Percentiles rank a stretch among this genome's conserved stretches.
Conservation (phyloP, 441 rosid genomes). For the Adansonia grandidieri region DNA sequence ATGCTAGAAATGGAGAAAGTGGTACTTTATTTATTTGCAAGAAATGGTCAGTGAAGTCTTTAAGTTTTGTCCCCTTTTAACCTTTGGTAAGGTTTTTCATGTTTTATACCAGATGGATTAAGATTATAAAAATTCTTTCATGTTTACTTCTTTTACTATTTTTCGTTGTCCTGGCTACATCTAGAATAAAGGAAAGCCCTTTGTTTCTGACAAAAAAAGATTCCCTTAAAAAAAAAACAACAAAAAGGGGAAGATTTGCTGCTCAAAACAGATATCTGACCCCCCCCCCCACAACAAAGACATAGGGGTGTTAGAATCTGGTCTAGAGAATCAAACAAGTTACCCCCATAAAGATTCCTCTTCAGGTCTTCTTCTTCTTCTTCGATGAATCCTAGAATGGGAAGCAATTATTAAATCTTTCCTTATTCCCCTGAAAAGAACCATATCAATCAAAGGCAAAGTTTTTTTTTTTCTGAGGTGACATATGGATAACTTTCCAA, state of each 20-base stretch:
- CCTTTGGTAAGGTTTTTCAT: constrained; percentile 32
- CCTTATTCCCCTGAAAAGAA: constrained; percentile 31
- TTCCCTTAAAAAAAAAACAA: constrained; percentile 11
- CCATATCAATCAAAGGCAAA: not conserved
- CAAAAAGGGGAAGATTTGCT: constrained; percentile 33
- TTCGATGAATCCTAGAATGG: constrained; percentile 45
- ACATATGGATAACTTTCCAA: constrained; percentile 44
- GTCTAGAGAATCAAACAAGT: not conserved
- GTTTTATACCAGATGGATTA: constrained; percentile 33
- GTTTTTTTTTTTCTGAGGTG: too few relatives aligned
- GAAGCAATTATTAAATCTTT: constrained; percentile 32
- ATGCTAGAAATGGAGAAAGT: constrained; percentile 18
- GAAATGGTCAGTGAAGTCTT: constrained; percentile 39
- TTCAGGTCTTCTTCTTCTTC: not conserved
- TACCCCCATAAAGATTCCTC: constrained; percentile 33
- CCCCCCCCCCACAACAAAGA: not conserved
- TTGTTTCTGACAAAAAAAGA: constrained; percentile 33
- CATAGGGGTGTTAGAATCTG: constrained; percentile 31
- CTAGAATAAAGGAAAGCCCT: constrained; percentile 22
- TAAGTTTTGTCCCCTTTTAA: constrained; percentile 43
- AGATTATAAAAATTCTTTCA: constrained; percentile 15
- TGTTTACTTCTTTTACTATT: constrained; percentile 9
- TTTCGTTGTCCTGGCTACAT: constrained; percentile 37
- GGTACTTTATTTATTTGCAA: constrained; percentile 25
- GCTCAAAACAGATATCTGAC: constrained; percentile 32